These are phyloP conservation scores for Micractinium sp. DNA, from an alignment of 139 green algal species.

Conservation along the genomic window DNA sequence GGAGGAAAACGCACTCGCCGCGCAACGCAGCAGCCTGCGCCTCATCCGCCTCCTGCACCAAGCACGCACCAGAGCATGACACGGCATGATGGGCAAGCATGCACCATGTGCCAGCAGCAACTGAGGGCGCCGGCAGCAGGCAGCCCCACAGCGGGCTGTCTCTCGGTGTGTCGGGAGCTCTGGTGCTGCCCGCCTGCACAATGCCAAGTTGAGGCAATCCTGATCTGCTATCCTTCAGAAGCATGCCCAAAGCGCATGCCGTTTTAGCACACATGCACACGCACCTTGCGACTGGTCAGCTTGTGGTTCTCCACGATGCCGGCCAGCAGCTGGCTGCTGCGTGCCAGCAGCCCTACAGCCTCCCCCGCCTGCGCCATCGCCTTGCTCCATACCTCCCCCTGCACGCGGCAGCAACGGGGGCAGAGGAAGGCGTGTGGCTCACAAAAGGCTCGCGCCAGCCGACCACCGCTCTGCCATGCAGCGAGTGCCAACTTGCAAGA, in stretches of 20 bases:
- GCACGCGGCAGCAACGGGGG: background rate
- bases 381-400: background rate
- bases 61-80: too few relatives aligned
- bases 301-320: constrained; percentile 2
- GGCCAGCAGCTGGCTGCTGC: background rate
- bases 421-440: background rate
- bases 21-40: constrained; percentile 9
- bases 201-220: too few relatives aligned
- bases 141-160: too few relatives aligned
- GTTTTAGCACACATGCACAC: too few relatives aligned
- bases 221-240: too few relatives aligned
- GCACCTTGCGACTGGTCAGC: constrained; percentile 1
- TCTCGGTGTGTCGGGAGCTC: too few relatives aligned
- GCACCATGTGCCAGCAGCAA: too few relatives aligned
- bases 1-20: constrained; percentile 3
- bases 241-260: too few relatives aligned
- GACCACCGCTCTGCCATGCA: background rate
- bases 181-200: background rate
- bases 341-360: background rate
- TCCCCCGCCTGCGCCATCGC: background rate
- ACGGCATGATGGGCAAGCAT: background rate
- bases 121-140: background rate
- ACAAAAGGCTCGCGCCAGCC: too few relatives aligned
- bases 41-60: constrained; percentile 19
- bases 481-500: background rate